Conservation (phyloP, 331 rosid genomes). For the Rhamnella rubrinervis region DNA sequence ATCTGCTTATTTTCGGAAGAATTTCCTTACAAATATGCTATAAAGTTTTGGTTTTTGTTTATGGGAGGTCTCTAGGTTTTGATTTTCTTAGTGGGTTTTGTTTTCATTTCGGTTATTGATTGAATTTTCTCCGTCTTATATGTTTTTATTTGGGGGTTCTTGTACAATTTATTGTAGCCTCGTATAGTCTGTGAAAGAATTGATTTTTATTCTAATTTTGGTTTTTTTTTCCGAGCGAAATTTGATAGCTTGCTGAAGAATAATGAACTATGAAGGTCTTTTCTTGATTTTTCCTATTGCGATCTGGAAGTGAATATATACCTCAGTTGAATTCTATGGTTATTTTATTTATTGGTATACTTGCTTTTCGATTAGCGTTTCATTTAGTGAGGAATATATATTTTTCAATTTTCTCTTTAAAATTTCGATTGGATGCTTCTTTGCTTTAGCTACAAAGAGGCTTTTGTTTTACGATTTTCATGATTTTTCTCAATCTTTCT, state of each 20-base stretch:
- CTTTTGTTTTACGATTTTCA: no score
- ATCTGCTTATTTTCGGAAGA: conserved; percentile 28
- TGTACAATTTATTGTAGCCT: background rate
- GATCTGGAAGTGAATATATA: conserved; percentile 12
- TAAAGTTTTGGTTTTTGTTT: background rate
- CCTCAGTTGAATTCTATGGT: background rate
- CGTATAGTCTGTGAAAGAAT: background rate
- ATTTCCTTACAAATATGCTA: background rate
- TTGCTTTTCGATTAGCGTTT: background rate
- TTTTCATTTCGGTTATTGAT: background rate
- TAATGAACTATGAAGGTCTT: no score
- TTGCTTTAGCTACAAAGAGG: no score
- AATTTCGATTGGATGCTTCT: no score
- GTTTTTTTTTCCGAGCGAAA: background rate
- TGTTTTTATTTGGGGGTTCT: background rate
- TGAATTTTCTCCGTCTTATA: background rate
- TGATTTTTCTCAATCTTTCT: no score
- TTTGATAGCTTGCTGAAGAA: background rate
- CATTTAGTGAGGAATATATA: background rate
- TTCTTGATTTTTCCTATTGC: background rate
- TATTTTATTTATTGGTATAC: background rate
- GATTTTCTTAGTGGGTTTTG: conserved; percentile 7
- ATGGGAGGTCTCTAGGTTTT: background rate
- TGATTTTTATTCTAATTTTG: background rate
- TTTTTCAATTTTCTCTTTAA: background rate